phyloP scores from a whole-genome alignment of 331 rosid genomes.

The Rosa hybrid region DNA sequence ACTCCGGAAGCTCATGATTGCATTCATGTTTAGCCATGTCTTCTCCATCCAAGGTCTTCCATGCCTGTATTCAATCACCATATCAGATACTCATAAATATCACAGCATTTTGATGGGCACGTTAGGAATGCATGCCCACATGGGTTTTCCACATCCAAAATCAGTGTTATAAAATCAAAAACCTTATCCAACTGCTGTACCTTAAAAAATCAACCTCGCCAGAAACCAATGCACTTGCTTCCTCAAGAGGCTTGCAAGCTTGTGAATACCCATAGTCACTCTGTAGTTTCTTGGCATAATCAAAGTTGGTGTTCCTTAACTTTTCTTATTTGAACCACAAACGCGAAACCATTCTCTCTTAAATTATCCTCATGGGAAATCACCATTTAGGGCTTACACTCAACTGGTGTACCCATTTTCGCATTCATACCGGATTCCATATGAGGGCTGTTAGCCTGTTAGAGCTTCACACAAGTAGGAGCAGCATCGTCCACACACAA shows the following conservation, averaged over 20 bases:
- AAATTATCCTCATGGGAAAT: constrained; percentile 16
- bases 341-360: not conserved
- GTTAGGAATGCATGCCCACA: constrained; percentile 13
- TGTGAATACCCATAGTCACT: constrained; percentile 7
- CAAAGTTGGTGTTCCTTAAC: not conserved
- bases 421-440: constrained; percentile 8
- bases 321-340: constrained; percentile 3
- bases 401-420: not conserved
- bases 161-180: constrained; percentile 14
- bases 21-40: constrained; percentile 10
- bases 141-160: constrained; percentile 30
- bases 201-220: constrained; percentile 5
- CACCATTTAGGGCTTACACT: not conserved
- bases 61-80: constrained; percentile 24
- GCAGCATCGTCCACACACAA: not conserved
- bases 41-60: constrained; percentile 18
- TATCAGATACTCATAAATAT: not conserved
- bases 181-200: constrained; percentile 24
- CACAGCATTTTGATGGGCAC: not conserved
- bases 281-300: constrained; percentile 8
- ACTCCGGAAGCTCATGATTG: not conserved
- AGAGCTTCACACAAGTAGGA: constrained; percentile 24
- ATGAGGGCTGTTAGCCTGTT: constrained; percentile 19
- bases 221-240: not conserved
- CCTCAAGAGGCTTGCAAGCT: constrained; percentile 2